Percentiles rank a stretch among this genome's conserved stretches.
These are phyloP conservation scores for Fonsecaea erecta DNA, from an alignment of 2,329 filamentous ascomycete species.

Conservation along the genomic window DNA sequence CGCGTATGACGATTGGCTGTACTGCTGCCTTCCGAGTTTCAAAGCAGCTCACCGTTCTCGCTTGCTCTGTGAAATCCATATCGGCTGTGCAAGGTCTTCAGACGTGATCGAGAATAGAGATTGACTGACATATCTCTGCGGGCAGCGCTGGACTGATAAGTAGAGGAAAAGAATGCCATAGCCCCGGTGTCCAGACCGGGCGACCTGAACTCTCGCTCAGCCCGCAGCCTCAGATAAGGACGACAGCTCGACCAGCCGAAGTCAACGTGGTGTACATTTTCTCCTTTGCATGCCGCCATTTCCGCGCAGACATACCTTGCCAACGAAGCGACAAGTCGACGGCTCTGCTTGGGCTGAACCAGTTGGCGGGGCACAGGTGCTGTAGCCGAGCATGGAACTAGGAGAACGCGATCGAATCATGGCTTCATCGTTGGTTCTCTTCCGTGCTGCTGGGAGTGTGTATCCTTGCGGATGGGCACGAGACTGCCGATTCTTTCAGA, in stretches of 20 bases:
- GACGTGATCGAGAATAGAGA: not conserved
- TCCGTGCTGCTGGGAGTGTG: not conserved
- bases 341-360: not conserved
- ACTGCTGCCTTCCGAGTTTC: not conserved
- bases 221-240: not conserved
- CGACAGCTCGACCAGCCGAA: not conserved
- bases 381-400: not conserved
- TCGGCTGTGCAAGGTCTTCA: not conserved
- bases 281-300: not conserved
- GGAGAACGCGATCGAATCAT: not conserved
- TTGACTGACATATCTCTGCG: not conserved
- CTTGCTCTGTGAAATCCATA: not conserved
- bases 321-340: not conserved
- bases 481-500: not conserved
- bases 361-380: not conserved
- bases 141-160: not conserved
- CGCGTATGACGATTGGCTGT: constrained; percentile 1
- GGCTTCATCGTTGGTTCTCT: not conserved
- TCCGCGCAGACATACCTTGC: not conserved
- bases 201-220: not conserved
- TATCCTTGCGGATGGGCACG: not conserved
- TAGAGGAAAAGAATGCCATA: not conserved
- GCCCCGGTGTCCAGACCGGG: not conserved
- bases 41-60: not conserved
- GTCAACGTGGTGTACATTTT: not conserved